Percentiles rank a stretch among this genome's conserved stretches.
These are phyloP conservation scores for Cutaneotrichosporon cutaneum DNA, from an alignment of 1,284 basidiomycete species.

Conservation along the genomic window DNA sequence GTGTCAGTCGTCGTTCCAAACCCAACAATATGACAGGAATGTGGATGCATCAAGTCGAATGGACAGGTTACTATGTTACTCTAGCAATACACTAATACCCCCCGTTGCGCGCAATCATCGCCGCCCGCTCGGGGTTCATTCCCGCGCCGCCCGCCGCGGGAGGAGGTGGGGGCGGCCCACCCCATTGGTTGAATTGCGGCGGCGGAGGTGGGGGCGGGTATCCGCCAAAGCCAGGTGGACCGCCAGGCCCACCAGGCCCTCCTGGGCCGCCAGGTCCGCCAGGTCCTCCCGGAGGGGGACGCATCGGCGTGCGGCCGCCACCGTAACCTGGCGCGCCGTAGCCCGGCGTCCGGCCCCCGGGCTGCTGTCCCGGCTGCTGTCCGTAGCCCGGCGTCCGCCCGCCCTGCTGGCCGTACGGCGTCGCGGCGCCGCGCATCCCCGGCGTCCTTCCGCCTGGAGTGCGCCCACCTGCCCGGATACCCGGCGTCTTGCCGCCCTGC, in stretches of 20 bases:
- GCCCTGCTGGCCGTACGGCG: constrained; percentile 22
- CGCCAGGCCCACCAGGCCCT: not conserved
- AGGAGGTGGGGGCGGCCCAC: not conserved
- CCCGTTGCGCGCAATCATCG: constrained; percentile 15
- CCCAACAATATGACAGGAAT: not conserved
- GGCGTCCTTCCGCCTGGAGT: constrained; percentile 71
- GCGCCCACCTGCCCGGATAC: constrained; percentile 56
- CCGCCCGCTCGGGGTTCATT: constrained; percentile 19
- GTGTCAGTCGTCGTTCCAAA: not conserved
- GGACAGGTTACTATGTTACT: constrained; percentile 1
- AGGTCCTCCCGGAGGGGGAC: not conserved
- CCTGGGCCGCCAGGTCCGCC: not conserved
- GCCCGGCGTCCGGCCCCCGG: constrained; percentile 5
- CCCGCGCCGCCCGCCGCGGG: not conserved
- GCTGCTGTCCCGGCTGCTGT: constrained; percentile 5
- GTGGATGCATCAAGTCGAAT: constrained; percentile 6
- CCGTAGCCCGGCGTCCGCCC: constrained; percentile 10
- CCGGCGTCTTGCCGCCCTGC: constrained; percentile 70
- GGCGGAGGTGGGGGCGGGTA: not conserved
- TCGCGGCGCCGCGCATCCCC: constrained; percentile 30
- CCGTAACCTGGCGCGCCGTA: not conserved
- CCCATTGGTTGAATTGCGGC: not conserved
- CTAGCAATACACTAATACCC: constrained; percentile 6
- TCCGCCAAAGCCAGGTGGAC: not conserved
- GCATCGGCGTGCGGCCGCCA: constrained; percentile 18